A percentile compares a stretch with the other conserved stretches of the same genome.
Conservation (phyloP, 352 stramenopile species). For the Phytopythium boreale region DNA sequence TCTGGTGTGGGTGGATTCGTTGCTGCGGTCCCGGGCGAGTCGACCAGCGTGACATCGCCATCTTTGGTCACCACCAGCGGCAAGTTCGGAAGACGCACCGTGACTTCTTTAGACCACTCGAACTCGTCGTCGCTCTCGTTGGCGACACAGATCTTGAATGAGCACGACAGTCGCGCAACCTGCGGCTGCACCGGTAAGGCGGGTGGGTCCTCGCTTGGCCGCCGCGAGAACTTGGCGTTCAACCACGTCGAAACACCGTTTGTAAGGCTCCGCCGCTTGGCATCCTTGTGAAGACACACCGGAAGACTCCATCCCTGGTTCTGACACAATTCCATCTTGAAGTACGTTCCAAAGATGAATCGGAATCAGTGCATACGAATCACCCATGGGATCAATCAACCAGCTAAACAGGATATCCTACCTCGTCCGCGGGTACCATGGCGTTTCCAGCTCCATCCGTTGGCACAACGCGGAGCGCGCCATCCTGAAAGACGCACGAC, state of each 20-base stretch:
- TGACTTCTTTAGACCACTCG: slow-evolving; percentile 50
- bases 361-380: not conserved
- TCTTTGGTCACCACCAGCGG: slow-evolving; percentile 28
- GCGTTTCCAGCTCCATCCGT: slow-evolving; percentile 5
- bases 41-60: slow-evolving; percentile 23
- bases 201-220: slow-evolving; percentile 29
- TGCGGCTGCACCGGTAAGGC: slow-evolving; percentile 19
- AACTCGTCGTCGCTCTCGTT: slow-evolving; percentile 21
- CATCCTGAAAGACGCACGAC: not conserved
- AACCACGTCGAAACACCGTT: slow-evolving; percentile 53
- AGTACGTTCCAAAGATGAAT: not conserved
- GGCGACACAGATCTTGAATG: slow-evolving; percentile 33
- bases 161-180: slow-evolving; percentile 46
- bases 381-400: not conserved
- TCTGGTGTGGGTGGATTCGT: slow-evolving; percentile 4
- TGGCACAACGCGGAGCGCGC: not conserved
- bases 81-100: slow-evolving; percentile 33
- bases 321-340: not conserved
- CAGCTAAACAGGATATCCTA: not conserved
- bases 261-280: slow-evolving; percentile 45
- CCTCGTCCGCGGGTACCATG: not conserved
- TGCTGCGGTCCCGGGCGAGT: slow-evolving; percentile 13
- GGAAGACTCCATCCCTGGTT: slow-evolving; percentile 33
- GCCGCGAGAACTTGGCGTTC: slow-evolving; percentile 40
- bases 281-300: slow-evolving; percentile 40